A percentile compares a stretch with the other conserved stretches of the same genome.
These are phyloP conservation scores for Phytophthora pisi DNA, from an alignment of 352 stramenopile species.

Conservation along the genomic window DNA sequence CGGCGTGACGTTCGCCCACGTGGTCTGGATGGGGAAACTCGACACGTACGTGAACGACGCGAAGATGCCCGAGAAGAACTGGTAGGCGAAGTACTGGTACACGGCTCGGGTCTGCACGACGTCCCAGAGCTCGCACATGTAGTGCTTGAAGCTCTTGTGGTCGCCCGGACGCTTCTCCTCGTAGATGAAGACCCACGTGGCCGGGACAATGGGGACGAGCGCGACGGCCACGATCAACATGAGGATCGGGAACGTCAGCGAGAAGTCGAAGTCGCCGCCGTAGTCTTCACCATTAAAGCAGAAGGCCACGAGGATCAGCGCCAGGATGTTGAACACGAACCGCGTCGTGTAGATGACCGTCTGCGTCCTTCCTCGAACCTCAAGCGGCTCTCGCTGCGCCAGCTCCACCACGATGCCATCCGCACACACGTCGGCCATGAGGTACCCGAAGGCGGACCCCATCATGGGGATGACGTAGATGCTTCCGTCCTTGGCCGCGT, in stretches of 20 bases:
- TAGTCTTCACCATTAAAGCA: not conserved
- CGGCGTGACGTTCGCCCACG: not conserved
- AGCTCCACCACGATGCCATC: slow-evolving; percentile 1
- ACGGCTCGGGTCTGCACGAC: not conserved
- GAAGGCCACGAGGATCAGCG: not conserved
- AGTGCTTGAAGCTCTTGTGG: slow-evolving; percentile 3
- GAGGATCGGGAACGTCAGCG: not conserved
- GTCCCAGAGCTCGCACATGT: slow-evolving; percentile 1
- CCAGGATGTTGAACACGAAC: not conserved
- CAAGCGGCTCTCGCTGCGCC: not conserved
- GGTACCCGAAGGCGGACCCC: not conserved
- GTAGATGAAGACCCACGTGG: not conserved
- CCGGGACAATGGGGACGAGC: not conserved
- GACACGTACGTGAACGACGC: not conserved
- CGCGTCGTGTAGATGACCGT: slow-evolving; percentile 1
- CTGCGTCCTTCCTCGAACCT: not conserved
- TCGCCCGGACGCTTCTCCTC: not conserved
- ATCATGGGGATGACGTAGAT: slow-evolving; percentile 1
- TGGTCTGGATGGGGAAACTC: not conserved
- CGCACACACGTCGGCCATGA: not conserved
- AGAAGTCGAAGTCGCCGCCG: slow-evolving; percentile 1
- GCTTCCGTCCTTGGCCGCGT: not conserved
- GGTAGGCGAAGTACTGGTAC: slow-evolving; percentile 2
- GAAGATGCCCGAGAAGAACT: slow-evolving; percentile 1
- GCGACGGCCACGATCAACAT: not conserved